phyloP scores from a whole-genome alignment of 2,329 filamentous ascomycete genomes.

The Nothophoma quercina region DNA sequence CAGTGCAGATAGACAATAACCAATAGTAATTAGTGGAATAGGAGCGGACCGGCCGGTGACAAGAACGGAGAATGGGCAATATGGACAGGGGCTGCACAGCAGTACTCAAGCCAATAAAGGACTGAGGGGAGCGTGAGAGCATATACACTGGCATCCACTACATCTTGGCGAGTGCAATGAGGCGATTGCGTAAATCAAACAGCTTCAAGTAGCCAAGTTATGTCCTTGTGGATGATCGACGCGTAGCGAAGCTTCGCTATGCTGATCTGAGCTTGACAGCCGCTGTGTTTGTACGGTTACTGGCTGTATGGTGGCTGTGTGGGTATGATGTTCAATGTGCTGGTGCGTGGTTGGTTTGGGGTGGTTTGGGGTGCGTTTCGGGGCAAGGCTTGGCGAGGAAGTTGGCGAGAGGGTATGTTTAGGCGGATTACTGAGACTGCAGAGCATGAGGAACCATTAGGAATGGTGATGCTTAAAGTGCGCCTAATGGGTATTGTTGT shows the following conservation, averaged over 20 bases:
- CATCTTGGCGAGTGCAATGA: constrained; percentile 4
- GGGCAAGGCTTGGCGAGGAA: constrained; percentile 26
- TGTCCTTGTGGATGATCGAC: not conserved
- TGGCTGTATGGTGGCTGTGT: not conserved
- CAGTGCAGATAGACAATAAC: not conserved
- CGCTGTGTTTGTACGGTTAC: not conserved
- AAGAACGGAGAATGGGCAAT: constrained; percentile 6
- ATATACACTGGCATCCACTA: no score
- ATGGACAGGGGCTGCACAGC: constrained; percentile 6
- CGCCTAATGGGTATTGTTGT: no score
- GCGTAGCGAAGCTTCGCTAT: constrained; percentile 29
- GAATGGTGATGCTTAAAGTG: no score
- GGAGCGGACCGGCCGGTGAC: constrained; percentile 39
- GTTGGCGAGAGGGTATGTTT: not conserved
- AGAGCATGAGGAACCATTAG: no score
- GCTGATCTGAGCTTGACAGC: constrained; percentile 27
- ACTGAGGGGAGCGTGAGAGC: constrained; percentile 5
- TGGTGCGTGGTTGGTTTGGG: constrained; percentile 39
- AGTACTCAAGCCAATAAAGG: constrained; percentile 11
- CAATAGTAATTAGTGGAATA: constrained; percentile 6
- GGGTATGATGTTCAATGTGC: constrained; percentile 36
- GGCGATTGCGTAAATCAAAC: constrained; percentile 17
- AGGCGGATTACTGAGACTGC: no score
- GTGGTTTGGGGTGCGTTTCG: constrained; percentile 35
- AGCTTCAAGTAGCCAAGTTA: constrained; percentile 14